A percentile compares a stretch with the other conserved stretches of the same genome.
phyloP scores from a whole-genome alignment of 2,329 filamentous ascomycete species.

The Aspergillus quadricinctus region DNA sequence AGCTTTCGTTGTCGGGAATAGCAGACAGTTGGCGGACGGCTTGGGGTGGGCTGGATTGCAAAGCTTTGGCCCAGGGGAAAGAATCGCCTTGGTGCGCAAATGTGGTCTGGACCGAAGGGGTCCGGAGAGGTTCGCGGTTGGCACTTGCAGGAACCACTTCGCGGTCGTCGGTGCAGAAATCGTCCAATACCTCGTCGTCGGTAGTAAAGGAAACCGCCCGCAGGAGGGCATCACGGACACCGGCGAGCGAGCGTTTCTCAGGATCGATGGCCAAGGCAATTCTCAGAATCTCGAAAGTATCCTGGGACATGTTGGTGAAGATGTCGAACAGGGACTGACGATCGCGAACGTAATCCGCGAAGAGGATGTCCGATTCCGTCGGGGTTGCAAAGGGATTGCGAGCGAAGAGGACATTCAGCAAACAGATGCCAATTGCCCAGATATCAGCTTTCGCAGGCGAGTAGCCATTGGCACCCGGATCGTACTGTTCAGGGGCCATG shows the following conservation, averaged over 20 bases:
- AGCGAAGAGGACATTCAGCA: conserved; percentile 94
- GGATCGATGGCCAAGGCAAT: conserved; percentile 91
- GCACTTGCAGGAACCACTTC: conserved; percentile 72
- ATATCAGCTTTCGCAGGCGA: conserved; percentile 90
- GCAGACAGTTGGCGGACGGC: conserved; percentile 77
- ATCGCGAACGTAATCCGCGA: conserved; percentile 87
- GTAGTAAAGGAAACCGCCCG: conserved; percentile 89
- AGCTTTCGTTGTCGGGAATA: conserved; percentile 74
- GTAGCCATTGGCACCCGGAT: conserved; percentile 81
- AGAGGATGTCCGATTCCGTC: conserved; percentile 84
- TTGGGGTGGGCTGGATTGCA: conserved; percentile 70
- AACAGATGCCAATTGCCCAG: conserved; percentile 94
- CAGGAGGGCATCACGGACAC: conserved; percentile 71
- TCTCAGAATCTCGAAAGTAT: conserved; percentile 90
- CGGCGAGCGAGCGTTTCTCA: conserved; percentile 74
- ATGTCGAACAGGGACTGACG: conserved; percentile 96
- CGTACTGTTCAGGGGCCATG: conserved; percentile 98
- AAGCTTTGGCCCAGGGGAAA: conserved; percentile 91
- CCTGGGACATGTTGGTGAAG: conserved; percentile 97
- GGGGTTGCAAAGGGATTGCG: conserved; percentile 93
- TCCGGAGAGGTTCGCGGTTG: conserved; percentile 91
- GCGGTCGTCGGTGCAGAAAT: conserved; percentile 83
- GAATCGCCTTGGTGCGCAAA: conserved; percentile 69
- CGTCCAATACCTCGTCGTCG: conserved; percentile 83
- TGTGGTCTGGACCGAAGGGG: conserved; percentile 88